Percentiles rank a stretch among this genome's conserved stretches.
These are phyloP conservation scores for Neonectria punicea DNA, from an alignment of 2,329 filamentous ascomycete species.

Conservation along the genomic window DNA sequence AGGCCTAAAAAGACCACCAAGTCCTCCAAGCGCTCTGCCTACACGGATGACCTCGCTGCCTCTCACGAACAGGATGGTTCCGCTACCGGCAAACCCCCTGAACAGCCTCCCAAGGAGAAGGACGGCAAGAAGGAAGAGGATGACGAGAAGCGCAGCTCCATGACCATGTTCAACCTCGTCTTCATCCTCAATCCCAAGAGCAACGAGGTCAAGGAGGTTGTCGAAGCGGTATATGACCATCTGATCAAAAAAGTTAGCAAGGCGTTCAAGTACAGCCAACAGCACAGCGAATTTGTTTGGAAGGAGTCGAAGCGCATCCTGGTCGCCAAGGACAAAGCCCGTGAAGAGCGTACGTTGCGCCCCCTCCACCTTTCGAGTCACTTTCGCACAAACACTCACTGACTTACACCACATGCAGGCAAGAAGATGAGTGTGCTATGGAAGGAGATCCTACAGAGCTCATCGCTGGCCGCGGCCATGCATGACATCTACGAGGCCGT, in stretches of 20 bases:
- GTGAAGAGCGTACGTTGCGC: constrained; percentile 67
- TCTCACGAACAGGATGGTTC: constrained; percentile 44
- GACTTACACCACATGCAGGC: constrained; percentile 47
- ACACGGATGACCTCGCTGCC: constrained; percentile 46
- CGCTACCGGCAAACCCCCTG: constrained; percentile 39
- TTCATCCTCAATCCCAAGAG: constrained; percentile 87
- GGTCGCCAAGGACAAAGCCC: constrained; percentile 81
- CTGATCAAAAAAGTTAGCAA: constrained; percentile 94
- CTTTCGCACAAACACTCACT: background rate
- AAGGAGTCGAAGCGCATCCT: constrained; percentile 88
- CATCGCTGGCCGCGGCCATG: constrained; percentile 84
- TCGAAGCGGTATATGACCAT: constrained; percentile 83
- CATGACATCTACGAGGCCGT: constrained; percentile 85
- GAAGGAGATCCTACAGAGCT: constrained; percentile 76
- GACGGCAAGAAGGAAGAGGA: constrained; percentile 48
- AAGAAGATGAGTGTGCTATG: constrained; percentile 74
- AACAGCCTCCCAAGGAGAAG: constrained; percentile 42
- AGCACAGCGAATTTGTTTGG: constrained; percentile 90
- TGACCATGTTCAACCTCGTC: constrained; percentile 98
- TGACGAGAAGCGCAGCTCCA: constrained; percentile 73
- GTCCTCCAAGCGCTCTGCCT: constrained; percentile 48
- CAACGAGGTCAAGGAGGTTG: constrained; percentile 78
- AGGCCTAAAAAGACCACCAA: constrained; percentile 65
- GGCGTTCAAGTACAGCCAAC: constrained; percentile 91
- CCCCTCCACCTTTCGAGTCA: background rate